Base-by-base conservation (phyloP, 176 grass and related monocot species). In the Poa annua region DNA sequence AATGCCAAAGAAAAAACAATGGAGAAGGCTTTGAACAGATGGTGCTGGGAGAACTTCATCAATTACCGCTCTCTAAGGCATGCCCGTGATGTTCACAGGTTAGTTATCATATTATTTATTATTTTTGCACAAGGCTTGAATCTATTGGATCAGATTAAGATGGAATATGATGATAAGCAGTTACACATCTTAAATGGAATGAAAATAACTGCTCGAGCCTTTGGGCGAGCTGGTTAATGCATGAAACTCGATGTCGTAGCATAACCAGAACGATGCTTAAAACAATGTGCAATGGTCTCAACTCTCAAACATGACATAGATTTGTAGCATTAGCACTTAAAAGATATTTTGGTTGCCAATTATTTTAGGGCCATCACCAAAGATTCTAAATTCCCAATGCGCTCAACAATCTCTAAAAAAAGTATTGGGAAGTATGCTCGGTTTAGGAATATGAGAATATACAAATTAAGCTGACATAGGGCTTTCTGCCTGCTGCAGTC, bases 11-110 rank as follows among this genome's bases (percentile, higher is more conserved):
- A 93, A 36, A 95, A 90, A 86, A 88, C 91, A 60, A 71, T 95
- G 84, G 92, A 98, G 52, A 98, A 95, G 69, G 81, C 91, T 35
- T 81, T 98, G 79, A 90, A 81, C 70, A 98, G 85, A 85, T 98
- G 96, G 96, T 98, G 92, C 77, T 88, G 85, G 69, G 96, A 95
- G 38, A 98, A 98, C 76, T 98, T 90, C 59, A 98, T 98, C 76
- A 95, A 98, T 75, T 91, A 87, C 26, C 81, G 92, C 7, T 93
- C 96, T 78, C 67, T 98, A 79, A 87, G 80, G 75, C 91, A 95
- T 48, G 89, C 92, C 51, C 82, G 63, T 16, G 96, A 95, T 79
- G 86, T 98, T 81, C 90, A 98, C 76, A 92, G 92, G 96, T 98
- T 85, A 69, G 66, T 80, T 64, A 64, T 64, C 61, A 64, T 77